Evolutionary conservation across 2,329 filamentous ascomycete genomes (phyloP).

Genomic region (Tympanopsis confertula): DNA sequence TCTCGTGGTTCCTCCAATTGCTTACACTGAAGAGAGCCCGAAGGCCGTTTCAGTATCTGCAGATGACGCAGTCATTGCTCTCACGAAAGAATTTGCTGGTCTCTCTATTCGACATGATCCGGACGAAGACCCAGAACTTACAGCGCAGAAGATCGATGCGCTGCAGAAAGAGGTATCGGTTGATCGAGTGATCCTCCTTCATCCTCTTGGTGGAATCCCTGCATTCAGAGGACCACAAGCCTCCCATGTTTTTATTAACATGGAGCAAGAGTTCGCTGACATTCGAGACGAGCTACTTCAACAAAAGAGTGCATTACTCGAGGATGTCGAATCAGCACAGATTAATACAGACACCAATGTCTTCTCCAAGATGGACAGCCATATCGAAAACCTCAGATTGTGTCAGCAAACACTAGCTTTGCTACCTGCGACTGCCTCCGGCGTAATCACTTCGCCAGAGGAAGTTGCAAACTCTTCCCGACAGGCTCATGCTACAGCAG

Average conservation of each 20-base stretch:
- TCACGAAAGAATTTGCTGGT: constrained; percentile 67
- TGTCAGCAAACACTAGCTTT: constrained; percentile 60
- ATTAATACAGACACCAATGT: constrained; percentile 3
- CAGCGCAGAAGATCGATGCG: constrained; percentile 21
- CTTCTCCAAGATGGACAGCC: constrained; percentile 15
- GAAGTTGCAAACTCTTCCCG: constrained; percentile 57
- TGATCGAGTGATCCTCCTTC: constrained; percentile 79
- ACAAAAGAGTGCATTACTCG: constrained; percentile 11
- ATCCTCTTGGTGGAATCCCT: constrained; percentile 77
- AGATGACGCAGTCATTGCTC: constrained; percentile 59
- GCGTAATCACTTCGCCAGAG: constrained; percentile 73
- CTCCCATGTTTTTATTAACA: constrained; percentile 78
- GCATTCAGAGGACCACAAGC: constrained; percentile 45
- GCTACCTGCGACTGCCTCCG: constrained; percentile 75
- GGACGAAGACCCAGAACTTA: constrained; percentile 27
- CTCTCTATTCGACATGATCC: constrained; percentile 23
- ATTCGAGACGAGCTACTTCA: constrained; percentile 49
- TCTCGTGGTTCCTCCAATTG: constrained; percentile 50
- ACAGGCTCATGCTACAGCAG: constrained; percentile 1
- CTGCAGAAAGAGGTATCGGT: constrained; percentile 46
- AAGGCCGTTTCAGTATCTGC: constrained; percentile 26
- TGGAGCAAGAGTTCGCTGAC: constrained; percentile 74
- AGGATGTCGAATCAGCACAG: constrained; percentile 6
- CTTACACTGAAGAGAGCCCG: constrained; percentile 26
- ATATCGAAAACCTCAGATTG: constrained; percentile 63